Evolutionary conservation across 2,329 filamentous ascomycete genomes (phyloP).

Genomic region (Plenodomus biglobosus): DNA sequence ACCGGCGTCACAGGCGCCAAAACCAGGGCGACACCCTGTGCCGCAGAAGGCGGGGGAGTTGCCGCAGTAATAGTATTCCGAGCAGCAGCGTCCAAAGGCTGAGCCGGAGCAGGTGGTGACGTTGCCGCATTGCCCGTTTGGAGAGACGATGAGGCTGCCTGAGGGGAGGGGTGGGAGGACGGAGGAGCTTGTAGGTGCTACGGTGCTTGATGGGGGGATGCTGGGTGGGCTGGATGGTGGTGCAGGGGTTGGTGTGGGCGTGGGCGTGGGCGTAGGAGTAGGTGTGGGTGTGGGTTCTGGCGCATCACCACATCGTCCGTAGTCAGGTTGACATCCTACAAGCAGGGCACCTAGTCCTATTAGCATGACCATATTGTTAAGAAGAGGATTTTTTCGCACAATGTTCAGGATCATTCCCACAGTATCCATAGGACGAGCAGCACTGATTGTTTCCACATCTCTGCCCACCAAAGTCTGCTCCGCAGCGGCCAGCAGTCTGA

Average conservation of each 20-base stretch:
- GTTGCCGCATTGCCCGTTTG: slow-evolving; percentile 34
- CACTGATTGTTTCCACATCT: slow-evolving; percentile 26
- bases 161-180: slow-evolving; percentile 26
- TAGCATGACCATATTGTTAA: slow-evolving; percentile 7
- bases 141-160: slow-evolving; percentile 24
- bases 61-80: slow-evolving; percentile 31
- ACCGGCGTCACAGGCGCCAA: slow-evolving; percentile 27
- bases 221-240: slow-evolving; percentile 17
- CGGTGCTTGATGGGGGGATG: slow-evolving; percentile 8
- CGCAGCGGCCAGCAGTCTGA: slow-evolving; percentile 29
- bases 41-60: slow-evolving; percentile 28
- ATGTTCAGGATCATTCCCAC: slow-evolving; percentile 26
- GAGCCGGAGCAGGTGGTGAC: slow-evolving; percentile 32
- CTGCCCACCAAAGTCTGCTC: slow-evolving; percentile 18
- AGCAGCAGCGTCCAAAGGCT: slow-evolving; percentile 28
- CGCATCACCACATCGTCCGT: slow-evolving; percentile 30
- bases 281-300: slow-evolving; percentile 10
- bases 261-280: slow-evolving; percentile 16
- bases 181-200: slow-evolving; percentile 12
- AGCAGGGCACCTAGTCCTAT: slow-evolving; percentile 9
- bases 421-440: slow-evolving; percentile 31
- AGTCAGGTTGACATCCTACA: slow-evolving; percentile 33
- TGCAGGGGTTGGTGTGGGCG: slow-evolving; percentile 21
- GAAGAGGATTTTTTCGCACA: neutral
- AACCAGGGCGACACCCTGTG: slow-evolving; percentile 27